Evolutionary conservation across 306 rosid genomes (phyloP), one percentile per base, ranked within the genome.

Genomic region (Medicago arabica): DNA sequence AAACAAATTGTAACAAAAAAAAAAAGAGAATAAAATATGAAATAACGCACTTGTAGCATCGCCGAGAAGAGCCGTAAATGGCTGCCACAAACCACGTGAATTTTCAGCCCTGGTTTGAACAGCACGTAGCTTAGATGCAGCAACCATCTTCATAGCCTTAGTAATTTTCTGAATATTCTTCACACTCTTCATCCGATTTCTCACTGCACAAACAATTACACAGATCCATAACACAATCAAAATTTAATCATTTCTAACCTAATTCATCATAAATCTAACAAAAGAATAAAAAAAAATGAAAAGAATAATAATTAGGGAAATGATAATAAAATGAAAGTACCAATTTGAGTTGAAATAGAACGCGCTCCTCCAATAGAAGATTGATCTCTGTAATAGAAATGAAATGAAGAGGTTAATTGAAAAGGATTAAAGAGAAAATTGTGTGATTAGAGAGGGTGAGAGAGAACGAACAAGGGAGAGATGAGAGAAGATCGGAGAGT

Each of bases 111-210:
- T 87, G 59, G 83, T 75, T 82, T 95, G 99, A 83, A 95, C 87
- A 31, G 96, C 99, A 9, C 98, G 78, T 9, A 95, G 89, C 85
- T 92, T 95, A 16, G 99, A 95, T 5, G 99, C 99, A 74, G 99
- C 99, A 88, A 95, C 99, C 99, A 95, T 95, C 79, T 95, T 95
- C 99, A 95, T 95, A 14, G 99, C 99, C 89, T 95, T 95, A 13
- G 99, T 95, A 74, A 95, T 95, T 72, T 95, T 95, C 88, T 95
- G 99, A 71, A 95, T 95, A 87, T 75, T 95, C 83, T 86, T 95
- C 74, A 95, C 98, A 95, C 98, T 95, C 91, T 92, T 92, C 99
- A 95, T 95, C 60, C 99, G 88, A 75, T 80, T 92, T 72, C 99
- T 85, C 72, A 95, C 99, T 95, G 87, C 53, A 78, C 3, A 9